Conservation (phyloP, 441 rosid species). For the Mallotus japonicus region DNA sequence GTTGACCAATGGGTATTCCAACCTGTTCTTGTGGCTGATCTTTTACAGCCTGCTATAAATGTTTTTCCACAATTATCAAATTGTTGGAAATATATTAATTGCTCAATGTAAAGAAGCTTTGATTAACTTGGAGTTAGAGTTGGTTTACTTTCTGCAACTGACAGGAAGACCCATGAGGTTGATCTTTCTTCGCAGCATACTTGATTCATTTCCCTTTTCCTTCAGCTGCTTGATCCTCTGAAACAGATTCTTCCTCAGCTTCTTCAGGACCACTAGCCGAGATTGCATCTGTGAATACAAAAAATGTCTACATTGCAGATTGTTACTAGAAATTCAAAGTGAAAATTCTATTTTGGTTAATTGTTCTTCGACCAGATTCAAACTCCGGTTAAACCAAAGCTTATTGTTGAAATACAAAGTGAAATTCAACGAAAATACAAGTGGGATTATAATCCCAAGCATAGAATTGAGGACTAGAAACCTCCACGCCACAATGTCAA, state of each 20-base stretch:
- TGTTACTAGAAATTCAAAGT: too few species aligned
- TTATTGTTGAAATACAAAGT: too few species aligned
- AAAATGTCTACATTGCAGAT: background rate
- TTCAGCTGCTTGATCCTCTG: background rate
- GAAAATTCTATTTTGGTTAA: too few species aligned
- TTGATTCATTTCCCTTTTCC: background rate
- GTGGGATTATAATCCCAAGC: too few species aligned
- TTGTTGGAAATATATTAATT: background rate
- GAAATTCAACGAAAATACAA: too few species aligned
- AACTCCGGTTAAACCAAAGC: too few species aligned
- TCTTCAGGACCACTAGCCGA: background rate
- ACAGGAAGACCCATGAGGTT: background rate
- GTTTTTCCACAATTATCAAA: background rate
- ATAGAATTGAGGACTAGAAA: too few species aligned
- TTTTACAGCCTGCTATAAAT: background rate
- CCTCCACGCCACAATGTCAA: slow-evolving; percentile 9
- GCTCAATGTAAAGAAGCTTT: background rate
- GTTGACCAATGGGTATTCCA: background rate
- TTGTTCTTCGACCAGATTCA: too few species aligned
- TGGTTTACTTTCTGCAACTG: background rate
- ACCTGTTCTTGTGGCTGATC: background rate
- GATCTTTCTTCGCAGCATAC: background rate
- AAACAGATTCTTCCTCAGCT: background rate
- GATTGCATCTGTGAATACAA: background rate
- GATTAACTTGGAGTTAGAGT: background rate